Percentiles rank a stretch among this genome's conserved stretches.
These are phyloP conservation scores for Solanum peruvianum DNA, from an alignment of 257 asterid species.

Conservation along the genomic window DNA sequence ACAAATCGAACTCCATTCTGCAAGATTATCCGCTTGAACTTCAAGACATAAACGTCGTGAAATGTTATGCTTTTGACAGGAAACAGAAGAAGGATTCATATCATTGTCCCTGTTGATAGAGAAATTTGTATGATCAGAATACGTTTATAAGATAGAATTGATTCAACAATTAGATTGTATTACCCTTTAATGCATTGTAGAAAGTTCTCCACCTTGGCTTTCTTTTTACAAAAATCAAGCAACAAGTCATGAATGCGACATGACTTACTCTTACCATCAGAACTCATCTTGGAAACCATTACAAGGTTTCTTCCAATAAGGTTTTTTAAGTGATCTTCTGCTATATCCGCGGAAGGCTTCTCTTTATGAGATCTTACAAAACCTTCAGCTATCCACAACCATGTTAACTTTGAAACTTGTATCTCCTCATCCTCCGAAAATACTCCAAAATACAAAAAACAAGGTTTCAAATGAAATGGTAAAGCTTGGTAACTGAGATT, in stretches of 20 bases:
- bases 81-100: neutral
- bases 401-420: neutral
- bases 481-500: slow-evolving; percentile 2
- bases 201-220: neutral
- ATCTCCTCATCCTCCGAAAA: neutral
- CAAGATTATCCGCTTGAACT: neutral
- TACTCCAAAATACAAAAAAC: neutral
- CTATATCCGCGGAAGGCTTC: neutral
- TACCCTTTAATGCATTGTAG: neutral
- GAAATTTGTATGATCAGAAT: neutral
- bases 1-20: neutral
- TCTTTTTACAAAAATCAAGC: neutral
- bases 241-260: slow-evolving; percentile 6
- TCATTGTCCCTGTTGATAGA: neutral
- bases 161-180: neutral
- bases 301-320: neutral
- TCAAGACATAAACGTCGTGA: rapidly evolving
- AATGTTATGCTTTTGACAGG: neutral
- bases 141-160: neutral
- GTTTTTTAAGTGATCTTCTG: neutral
- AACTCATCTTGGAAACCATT: neutral
- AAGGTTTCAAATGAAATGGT: neutral
- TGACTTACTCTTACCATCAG: neutral
- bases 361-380: neutral
- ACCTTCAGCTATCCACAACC: slow-evolving; percentile 5